Conservation (phyloP, 139 green algal genomes). For the Penium margaritaceum region DNA sequence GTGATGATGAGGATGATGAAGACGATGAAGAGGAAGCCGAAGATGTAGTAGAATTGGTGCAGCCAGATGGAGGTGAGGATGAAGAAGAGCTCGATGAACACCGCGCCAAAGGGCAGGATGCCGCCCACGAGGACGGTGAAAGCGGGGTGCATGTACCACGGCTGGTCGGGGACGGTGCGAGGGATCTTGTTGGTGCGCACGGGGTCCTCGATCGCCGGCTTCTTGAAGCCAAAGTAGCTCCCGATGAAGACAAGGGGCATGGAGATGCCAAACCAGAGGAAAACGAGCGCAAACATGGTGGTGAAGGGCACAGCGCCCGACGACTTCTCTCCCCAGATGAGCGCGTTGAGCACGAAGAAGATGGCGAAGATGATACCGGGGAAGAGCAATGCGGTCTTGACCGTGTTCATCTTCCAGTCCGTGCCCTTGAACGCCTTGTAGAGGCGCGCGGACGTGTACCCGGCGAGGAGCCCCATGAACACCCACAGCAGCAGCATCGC, state of each 20-base stretch:
- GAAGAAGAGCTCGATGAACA: constrained; percentile 99
- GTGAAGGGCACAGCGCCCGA: constrained; percentile 88
- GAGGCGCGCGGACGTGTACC: constrained; percentile 82
- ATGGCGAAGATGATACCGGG: constrained; percentile 78
- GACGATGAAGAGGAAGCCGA: constrained; percentile 94
- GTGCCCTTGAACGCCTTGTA: constrained; percentile 84
- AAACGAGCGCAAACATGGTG: constrained; percentile 88
- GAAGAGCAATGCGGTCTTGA: constrained; percentile 85
- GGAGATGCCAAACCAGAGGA: constrained; percentile 96
- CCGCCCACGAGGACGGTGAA: constrained; percentile 87
- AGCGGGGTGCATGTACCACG: constrained; percentile 89
- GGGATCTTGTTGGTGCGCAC: constrained; percentile 99
- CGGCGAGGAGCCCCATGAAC: constrained; percentile 90
- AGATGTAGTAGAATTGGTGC: constrained; percentile 91
- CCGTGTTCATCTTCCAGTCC: constrained; percentile 84
- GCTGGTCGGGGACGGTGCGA: constrained; percentile 90
- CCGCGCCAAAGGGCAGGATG: constrained; percentile 94
- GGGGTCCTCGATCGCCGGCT: constrained; percentile 71
- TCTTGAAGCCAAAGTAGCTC: constrained; percentile 91
- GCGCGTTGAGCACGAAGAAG: constrained; percentile 86
- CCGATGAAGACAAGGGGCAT: constrained; percentile 91
- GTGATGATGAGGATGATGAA: constrained; percentile 93
- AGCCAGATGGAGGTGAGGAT: constrained; percentile 98
- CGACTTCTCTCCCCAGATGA: constrained; percentile 87
- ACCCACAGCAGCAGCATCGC: constrained; percentile 94